These are phyloP conservation scores for Teunomyces lycoperdinae DNA, from an alignment of 805 yeast genomes.

Conservation along the genomic window DNA sequence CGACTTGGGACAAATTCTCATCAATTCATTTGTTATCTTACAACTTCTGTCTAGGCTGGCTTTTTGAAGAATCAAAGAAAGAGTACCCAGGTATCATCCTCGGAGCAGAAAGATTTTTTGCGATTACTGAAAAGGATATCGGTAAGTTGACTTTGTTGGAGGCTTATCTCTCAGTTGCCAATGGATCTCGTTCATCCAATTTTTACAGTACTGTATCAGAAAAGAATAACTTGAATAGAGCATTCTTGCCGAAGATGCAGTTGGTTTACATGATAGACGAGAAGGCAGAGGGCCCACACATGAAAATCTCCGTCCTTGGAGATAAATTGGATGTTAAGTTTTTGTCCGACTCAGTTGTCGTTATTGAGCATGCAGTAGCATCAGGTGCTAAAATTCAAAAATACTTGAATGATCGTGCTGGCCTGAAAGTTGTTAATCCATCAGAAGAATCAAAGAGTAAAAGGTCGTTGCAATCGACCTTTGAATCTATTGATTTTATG, in stretches of 20 bases:
- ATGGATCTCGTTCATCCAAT: constrained; percentile 50
- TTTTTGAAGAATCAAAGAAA: constrained; percentile 48
- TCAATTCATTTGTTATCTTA: constrained; percentile 60
- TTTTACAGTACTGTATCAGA: constrained; percentile 50
- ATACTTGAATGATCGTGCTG: constrained; percentile 20
- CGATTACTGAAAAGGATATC: constrained; percentile 55
- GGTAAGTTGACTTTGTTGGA: constrained; percentile 70
- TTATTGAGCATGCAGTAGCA: constrained; percentile 51
- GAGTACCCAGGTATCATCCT: constrained; percentile 68
- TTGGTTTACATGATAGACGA: constrained; percentile 43
- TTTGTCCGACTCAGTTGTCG: constrained; percentile 51
- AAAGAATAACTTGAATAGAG: constrained; percentile 51
- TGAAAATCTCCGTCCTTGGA: constrained; percentile 55
- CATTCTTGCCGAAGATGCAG: constrained; percentile 68
- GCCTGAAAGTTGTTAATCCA: background rate
- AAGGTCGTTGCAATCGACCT: constrained; percentile 9
- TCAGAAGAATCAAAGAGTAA: background rate
- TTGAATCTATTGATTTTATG: constrained; percentile 46
- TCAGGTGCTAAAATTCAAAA: constrained; percentile 47
- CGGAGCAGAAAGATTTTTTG: constrained; percentile 74
- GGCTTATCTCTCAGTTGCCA: constrained; percentile 70
- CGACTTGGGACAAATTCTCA: constrained; percentile 28
- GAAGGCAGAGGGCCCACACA: constrained; percentile 27
- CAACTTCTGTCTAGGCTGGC: constrained; percentile 76
- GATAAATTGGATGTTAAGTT: constrained; percentile 67